phyloP scores from a whole-genome alignment of 495 filamentous ascomycete genomes.

The Xylaria scruposa region DNA sequence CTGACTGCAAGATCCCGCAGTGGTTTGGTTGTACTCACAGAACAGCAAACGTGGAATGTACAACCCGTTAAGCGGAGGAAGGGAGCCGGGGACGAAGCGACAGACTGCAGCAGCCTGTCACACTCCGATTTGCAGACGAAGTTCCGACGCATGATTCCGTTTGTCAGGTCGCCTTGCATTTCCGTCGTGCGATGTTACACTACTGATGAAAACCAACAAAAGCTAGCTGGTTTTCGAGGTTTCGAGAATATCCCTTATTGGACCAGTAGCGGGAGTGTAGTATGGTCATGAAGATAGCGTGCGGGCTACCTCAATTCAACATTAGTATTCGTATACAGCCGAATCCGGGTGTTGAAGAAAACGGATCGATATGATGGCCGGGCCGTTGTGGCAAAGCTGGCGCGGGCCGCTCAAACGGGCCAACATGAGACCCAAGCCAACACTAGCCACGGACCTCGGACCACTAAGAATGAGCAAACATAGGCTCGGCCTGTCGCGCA shows the following conservation, averaged over 20 bases:
- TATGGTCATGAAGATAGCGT: neutral
- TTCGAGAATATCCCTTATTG: constrained; percentile 1
- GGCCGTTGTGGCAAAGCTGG: constrained; percentile 25
- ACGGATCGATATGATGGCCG: constrained; percentile 17
- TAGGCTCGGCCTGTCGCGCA: neutral
- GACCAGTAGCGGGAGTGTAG: neutral
- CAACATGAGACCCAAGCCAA: constrained; percentile 13
- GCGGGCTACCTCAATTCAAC: constrained; percentile 16
- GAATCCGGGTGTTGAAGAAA: constrained; percentile 21
- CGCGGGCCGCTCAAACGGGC: constrained; percentile 29
- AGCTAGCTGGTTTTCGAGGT: neutral
- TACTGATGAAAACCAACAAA: neutral
- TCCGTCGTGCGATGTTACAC: constrained; percentile 15
- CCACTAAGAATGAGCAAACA: neutral
- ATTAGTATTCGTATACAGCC: constrained; percentile 19
- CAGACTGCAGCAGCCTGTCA: constrained; percentile 11
- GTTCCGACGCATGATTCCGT: constrained; percentile 6
- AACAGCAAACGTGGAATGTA: constrained; percentile 12
- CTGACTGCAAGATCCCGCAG: constrained; percentile 16
- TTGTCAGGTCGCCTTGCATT: constrained; percentile 13
- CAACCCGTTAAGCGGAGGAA: constrained; percentile 13
- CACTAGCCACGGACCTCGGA: constrained; percentile 16
- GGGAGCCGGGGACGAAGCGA: constrained; percentile 2
- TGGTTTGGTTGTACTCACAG: constrained; percentile 1
- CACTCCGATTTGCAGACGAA: constrained; percentile 16